Evolutionary conservation across 352 stramenopile species (phyloP).

Genomic region (Bremia lactucae): DNA sequence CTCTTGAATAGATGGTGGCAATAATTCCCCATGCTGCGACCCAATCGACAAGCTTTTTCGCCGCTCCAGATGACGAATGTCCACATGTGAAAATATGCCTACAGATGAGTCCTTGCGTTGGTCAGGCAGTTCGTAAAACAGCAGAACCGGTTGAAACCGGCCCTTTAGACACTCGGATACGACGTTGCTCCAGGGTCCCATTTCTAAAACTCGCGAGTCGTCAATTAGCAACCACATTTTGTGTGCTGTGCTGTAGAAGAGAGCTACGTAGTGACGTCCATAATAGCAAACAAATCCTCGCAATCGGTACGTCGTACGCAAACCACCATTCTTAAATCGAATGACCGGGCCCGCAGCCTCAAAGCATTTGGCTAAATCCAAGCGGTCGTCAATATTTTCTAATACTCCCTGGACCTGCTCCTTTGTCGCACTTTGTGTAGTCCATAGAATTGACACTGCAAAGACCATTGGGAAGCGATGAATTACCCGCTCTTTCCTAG

Average conservation of each 20-base stretch:
- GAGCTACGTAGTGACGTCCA: slow-evolving; percentile 66
- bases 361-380: slow-evolving; percentile 72
- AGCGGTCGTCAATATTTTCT: slow-evolving; percentile 46
- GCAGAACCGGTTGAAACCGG: slow-evolving; percentile 70
- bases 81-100: slow-evolving; percentile 35
- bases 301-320: slow-evolving; percentile 68
- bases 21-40: slow-evolving; percentile 39
- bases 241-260: slow-evolving; percentile 81
- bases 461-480: slow-evolving; percentile 83
- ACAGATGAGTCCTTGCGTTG: slow-evolving; percentile 77
- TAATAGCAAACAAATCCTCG: slow-evolving; percentile 83
- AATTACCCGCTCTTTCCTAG: slow-evolving; percentile 66
- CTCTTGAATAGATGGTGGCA: slow-evolving; percentile 45
- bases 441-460: slow-evolving; percentile 75
- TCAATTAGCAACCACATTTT: slow-evolving; percentile 84
- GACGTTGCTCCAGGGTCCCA: slow-evolving; percentile 69
- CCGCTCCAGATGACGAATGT: slow-evolving; percentile 18
- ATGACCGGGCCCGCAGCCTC: slow-evolving; percentile 53
- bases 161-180: slow-evolving; percentile 65
- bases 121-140: slow-evolving; percentile 81
- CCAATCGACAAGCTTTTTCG: slow-evolving; percentile 52
- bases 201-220: slow-evolving; percentile 65
- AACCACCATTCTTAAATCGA: slow-evolving; percentile 54
- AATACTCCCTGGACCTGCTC: slow-evolving; percentile 63
- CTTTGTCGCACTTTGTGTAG: slow-evolving; percentile 58